A percentile compares a stretch with the other conserved stretches of the same genome.
These are phyloP conservation scores for Penicillium aurantiogriseum DNA, from an alignment of 2,329 filamentous ascomycete species.

Conservation along the genomic window DNA sequence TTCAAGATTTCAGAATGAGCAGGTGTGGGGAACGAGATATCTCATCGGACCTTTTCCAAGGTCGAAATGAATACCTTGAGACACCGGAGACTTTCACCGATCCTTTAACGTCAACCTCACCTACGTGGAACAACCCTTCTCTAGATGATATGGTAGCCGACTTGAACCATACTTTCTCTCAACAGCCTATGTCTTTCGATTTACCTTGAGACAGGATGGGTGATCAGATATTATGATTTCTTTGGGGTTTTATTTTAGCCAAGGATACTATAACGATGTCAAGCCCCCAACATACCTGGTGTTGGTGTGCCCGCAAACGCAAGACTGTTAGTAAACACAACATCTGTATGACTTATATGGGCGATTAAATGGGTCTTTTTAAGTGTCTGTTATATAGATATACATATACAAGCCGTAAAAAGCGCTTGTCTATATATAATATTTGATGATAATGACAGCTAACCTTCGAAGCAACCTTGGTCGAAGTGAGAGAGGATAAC, in stretches of 20 bases:
- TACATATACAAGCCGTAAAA: too few species aligned
- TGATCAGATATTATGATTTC: neutral
- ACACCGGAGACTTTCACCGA: neutral
- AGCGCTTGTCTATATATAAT: too few species aligned
- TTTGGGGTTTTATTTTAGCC: too few species aligned
- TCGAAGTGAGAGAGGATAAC: too few species aligned
- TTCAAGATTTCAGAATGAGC: neutral
- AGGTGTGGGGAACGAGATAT: neutral
- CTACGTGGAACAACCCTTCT: neutral
- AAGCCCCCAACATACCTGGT: too few species aligned
- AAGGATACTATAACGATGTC: neutral
- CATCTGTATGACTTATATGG: too few species aligned
- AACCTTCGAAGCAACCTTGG: too few species aligned
- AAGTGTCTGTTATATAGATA: too few species aligned
- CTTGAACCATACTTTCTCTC: neutral
- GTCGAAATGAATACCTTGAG: neutral
- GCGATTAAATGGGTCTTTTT: too few species aligned
- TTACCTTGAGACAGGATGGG: neutral
- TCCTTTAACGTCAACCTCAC: neutral
- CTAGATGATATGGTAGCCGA: neutral
- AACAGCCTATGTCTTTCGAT: neutral
- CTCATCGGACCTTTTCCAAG: neutral
- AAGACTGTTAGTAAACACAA: too few species aligned
- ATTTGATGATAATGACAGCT: too few species aligned
- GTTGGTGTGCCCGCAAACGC: too few species aligned